Base-by-base conservation (phyloP, 306 rosid species). In the Glycine latifolia region DNA sequence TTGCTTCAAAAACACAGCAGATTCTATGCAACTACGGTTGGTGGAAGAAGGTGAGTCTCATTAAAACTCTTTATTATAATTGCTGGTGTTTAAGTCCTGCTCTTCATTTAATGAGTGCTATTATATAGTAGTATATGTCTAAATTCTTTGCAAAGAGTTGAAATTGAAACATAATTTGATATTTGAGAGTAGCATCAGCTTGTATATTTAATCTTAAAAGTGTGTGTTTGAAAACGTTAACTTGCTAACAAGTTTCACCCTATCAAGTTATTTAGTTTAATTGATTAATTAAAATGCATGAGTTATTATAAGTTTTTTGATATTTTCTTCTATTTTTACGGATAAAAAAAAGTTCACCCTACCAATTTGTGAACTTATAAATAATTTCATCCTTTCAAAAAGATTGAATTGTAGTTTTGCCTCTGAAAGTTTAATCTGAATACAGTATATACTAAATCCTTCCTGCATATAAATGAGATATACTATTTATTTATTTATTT, bases 11-110 rank as follows among this genome's bases (percentile, higher is more conserved):
- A 85, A 35, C 16, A 75, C 58, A 44, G 79, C 58, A 88, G 90
- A 76, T 85, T 81, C 47, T 87, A 79, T 68, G 77, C 89, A 49
- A 79, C 74, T 17, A 10, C 85, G 8, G 85, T 63, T 59, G 89
- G 86, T 58, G 77, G 41, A 75, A 88, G 88, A 88, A 91, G 94
- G 97, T 91, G 76, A 77, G 75, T 81, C 85, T 72, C 88, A 67
- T 84, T 72, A 80, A 83, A 67, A 46, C 70, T 67, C 75, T 71
- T 63, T 76, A 59, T 5, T 67, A 15, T 41, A 6, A 13, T 67
- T 66, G 71, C 50, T 4, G 11, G 11, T 14, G 12, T 66, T 37
- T 65, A 35, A 13, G 10, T 37, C 49, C 49, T 39, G 6, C 26
- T 65, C 5, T 37, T 37, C 26, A 35, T 65, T 65, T 39, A 37